phyloP scores from a whole-genome alignment of 345 rosid species.

The Melastoma malabathricum region DNA sequence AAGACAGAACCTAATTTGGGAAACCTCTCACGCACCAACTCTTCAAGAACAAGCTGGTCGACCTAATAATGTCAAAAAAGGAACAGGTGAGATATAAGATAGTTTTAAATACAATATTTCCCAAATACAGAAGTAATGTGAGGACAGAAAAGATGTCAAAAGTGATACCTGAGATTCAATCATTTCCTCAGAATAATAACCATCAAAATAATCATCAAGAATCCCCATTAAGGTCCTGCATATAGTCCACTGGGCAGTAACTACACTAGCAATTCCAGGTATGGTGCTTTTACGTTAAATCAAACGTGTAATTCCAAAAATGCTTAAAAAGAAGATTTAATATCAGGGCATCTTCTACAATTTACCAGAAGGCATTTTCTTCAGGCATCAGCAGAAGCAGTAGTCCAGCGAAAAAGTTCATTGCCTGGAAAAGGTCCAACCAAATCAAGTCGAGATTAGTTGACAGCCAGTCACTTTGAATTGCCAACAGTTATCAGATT shows the following conservation, averaged over 20 bases:
- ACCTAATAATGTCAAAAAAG: conserved; percentile 42
- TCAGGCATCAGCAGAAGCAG: conserved; percentile 98
- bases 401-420: conserved; percentile 99
- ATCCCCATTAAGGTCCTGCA: conserved; percentile 80
- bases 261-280: background rate
- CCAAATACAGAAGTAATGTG: no score
- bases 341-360: no score
- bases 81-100: background rate
- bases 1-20: conserved; percentile 71
- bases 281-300: no score
- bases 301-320: no score
- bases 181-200: conserved; percentile 98
- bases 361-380: conserved; percentile 99
- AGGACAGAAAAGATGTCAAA: background rate
- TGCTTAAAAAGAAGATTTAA: no score
- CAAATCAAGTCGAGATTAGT: no score
- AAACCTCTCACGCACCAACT: conserved; percentile 90
- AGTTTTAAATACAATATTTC: no score
- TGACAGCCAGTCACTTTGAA: no score
- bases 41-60: conserved; percentile 95
- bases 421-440: conserved; percentile 49
- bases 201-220: conserved; percentile 89
- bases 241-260: background rate
- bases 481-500: background rate
- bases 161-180: conserved; percentile 83